These are phyloP conservation scores for Leishmania tropica DNA, from an alignment of 208 protist genomes.

Conservation along the genomic window DNA sequence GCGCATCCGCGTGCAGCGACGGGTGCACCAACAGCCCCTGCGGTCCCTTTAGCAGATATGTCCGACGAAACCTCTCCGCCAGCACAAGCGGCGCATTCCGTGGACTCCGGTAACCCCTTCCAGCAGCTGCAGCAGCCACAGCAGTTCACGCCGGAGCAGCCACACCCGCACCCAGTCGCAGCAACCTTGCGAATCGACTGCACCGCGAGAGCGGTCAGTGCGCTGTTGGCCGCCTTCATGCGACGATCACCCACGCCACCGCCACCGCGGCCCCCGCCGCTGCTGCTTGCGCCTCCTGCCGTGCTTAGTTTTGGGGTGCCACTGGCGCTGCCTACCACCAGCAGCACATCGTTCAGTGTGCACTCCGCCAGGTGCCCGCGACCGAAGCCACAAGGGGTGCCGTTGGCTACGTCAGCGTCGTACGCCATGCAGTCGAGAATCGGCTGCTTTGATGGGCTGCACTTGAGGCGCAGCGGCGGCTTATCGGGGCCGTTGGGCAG, in stretches of 20 bases:
- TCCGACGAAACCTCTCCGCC: background rate
- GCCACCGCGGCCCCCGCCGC: background rate
- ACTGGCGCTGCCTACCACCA: slow-evolving; percentile 18
- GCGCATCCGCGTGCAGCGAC: background rate
- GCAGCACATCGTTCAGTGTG: slow-evolving; percentile 55
- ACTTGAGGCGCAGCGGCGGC: slow-evolving; percentile 64
- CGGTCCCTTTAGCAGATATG: too few species aligned
- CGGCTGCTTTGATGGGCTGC: slow-evolving; percentile 49
- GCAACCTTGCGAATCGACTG: slow-evolving; percentile 22
- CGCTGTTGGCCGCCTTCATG: slow-evolving; percentile 2
- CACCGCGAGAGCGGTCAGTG: slow-evolving; percentile 23
- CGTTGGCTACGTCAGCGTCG: slow-evolving; percentile 46
- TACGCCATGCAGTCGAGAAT: slow-evolving; percentile 66
- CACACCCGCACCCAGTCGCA: slow-evolving; percentile 25
- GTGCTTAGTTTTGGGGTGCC: background rate
- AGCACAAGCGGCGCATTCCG: background rate
- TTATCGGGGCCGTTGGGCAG: slow-evolving; percentile 41
- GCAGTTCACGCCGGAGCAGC: slow-evolving; percentile 24
- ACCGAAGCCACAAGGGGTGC: slow-evolving; percentile 50
- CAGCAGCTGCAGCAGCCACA: slow-evolving; percentile 25
- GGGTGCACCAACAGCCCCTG: background rate
- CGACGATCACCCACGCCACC: background rate
- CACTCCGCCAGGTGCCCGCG: slow-evolving; percentile 36
- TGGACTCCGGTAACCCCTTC: background rate
- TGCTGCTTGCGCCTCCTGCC: background rate